These are phyloP conservation scores for Echinosphaeria canescens DNA, from an alignment of 2,329 filamentous ascomycete species.

Conservation along the genomic window DNA sequence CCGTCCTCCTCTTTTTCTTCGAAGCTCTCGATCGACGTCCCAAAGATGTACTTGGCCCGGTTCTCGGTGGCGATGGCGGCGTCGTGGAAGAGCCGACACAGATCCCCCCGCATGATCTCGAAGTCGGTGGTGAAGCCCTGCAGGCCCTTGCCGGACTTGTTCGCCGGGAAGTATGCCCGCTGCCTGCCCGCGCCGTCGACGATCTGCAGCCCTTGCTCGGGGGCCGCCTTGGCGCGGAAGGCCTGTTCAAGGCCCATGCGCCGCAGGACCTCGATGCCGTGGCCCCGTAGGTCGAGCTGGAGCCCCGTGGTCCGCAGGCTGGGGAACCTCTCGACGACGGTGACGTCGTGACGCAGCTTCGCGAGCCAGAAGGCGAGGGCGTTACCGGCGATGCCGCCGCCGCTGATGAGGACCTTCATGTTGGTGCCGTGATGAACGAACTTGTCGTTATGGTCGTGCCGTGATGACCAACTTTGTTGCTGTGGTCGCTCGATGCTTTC, in stretches of 20 bases:
- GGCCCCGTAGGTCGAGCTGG: constrained; percentile 21
- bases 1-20: too few relatives aligned
- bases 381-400: constrained; percentile 21
- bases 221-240: constrained; percentile 14
- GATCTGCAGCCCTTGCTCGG: constrained; percentile 23
- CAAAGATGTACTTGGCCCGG: constrained; percentile 9
- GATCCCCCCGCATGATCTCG: constrained; percentile 35
- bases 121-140: constrained; percentile 29
- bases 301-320: constrained; percentile 16
- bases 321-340: constrained; percentile 18
- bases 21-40: too few relatives aligned
- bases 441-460: too few relatives aligned
- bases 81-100: constrained; percentile 26
- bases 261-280: constrained; percentile 15
- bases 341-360: constrained; percentile 11
- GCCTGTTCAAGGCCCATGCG: constrained; percentile 16
- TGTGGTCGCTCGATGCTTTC: too few relatives aligned
- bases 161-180: constrained; percentile 16
- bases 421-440: too few relatives aligned
- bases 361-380: constrained; percentile 18
- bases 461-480: too few relatives aligned
- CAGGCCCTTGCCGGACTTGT: constrained; percentile 16
- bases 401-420: constrained; percentile 25
- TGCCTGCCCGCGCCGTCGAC: constrained; percentile 16
- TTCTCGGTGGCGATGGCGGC: constrained; percentile 7